Evolutionary conservation across 2,329 filamentous ascomycete species (phyloP).

Genomic region (Dryadomyces sulphureus): DNA sequence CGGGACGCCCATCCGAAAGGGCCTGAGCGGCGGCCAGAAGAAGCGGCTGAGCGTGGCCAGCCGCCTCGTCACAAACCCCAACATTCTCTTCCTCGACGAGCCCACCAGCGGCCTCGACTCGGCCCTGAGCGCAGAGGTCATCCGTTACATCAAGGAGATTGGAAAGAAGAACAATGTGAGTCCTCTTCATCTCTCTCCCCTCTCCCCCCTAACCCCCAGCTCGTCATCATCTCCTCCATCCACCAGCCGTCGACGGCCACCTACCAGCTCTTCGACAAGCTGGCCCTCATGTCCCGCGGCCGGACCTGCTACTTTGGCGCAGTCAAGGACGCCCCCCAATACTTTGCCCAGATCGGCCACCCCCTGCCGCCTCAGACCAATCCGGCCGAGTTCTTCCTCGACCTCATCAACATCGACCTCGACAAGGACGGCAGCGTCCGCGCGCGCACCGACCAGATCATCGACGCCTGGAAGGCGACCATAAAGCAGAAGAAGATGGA

Average conservation of each 20-base stretch:
- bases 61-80: conserved; percentile 67
- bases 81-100: conserved; percentile 70
- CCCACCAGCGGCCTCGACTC: conserved; percentile 76
- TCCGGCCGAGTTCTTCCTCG: conserved; percentile 66
- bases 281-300: conserved; percentile 58
- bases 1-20: conserved; percentile 70
- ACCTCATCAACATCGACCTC: conserved; percentile 69
- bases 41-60: conserved; percentile 65
- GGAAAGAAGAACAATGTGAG: conserved; percentile 49
- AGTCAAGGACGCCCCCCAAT: conserved; percentile 37
- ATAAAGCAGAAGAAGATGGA: background rate
- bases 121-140: conserved; percentile 59
- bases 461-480: conserved; percentile 40
- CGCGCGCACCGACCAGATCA: conserved; percentile 36
- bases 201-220: conserved; percentile 21
- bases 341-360: conserved; percentile 48
- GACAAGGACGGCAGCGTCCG: conserved; percentile 29
- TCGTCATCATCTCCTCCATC: conserved; percentile 69
- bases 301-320: conserved; percentile 60
- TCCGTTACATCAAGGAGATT: conserved; percentile 54
- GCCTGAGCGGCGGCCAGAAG: conserved; percentile 77
- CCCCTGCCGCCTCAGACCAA: conserved; percentile 58
- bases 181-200: background rate
- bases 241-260: conserved; percentile 74
- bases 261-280: conserved; percentile 67